These are phyloP conservation scores for Saprolegnia parasitica DNA, from an alignment of 352 stramenopile species.

Conservation along the genomic window DNA sequence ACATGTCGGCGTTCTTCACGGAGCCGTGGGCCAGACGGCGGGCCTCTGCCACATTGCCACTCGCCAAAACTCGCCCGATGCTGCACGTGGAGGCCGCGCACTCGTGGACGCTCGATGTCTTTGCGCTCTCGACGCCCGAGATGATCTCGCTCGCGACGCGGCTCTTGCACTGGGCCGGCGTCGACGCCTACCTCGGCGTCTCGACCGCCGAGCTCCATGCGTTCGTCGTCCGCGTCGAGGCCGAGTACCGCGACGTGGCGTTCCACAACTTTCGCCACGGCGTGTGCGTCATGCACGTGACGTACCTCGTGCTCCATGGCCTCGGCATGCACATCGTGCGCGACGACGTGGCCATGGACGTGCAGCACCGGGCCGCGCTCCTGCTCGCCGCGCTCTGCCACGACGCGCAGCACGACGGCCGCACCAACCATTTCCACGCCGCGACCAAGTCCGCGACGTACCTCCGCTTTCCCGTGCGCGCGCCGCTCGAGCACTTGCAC, in stretches of 20 bases:
- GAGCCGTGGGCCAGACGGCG: too few relatives aligned
- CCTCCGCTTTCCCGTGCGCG: background rate
- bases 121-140: constrained; percentile 46
- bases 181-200: constrained; percentile 58
- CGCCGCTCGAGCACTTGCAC: constrained; percentile 19
- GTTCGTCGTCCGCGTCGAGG: constrained; percentile 72
- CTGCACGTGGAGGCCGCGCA: constrained; percentile 1
- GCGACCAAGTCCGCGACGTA: constrained; percentile 8
- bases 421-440: constrained; percentile 83
- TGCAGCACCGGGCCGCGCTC: constrained; percentile 38
- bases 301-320: constrained; percentile 78
- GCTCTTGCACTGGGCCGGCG: constrained; percentile 57
- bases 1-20: background rate
- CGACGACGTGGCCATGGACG: constrained; percentile 71
- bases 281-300: constrained; percentile 81
- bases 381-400: constrained; percentile 87
- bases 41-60: background rate
- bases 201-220: constrained; percentile 55
- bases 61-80: background rate
- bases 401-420: constrained; percentile 86
- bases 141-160: constrained; percentile 52
- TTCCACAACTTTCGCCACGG: constrained; percentile 91
- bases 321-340: constrained; percentile 55
- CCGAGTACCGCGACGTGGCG: constrained; percentile 78
- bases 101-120: constrained; percentile 80